Evolutionary conservation across 768 basidiomycete species (phyloP).

Genomic region (Postia placenta): DNA sequence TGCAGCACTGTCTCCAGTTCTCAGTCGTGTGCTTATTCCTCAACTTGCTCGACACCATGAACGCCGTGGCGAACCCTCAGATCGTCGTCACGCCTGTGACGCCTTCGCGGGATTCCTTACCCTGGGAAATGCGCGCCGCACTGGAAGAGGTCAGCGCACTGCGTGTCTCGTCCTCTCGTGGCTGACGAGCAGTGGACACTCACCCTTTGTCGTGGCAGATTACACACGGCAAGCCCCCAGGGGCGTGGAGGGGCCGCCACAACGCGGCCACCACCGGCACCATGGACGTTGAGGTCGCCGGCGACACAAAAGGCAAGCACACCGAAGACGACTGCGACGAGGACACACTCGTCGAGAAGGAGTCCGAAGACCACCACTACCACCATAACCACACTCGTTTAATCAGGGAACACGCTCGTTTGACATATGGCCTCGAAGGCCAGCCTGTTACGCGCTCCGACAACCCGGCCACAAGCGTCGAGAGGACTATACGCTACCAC

Average conservation of each 20-base stretch:
- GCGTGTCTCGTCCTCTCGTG: background rate
- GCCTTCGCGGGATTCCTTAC: conserved; percentile 11
- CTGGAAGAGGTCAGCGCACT: conserved; percentile 6
- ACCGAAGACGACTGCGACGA: background rate
- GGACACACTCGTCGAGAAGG: background rate
- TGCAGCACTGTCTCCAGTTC: background rate
- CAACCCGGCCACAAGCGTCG: too few species aligned
- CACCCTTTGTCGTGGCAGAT: background rate
- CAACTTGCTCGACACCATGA: background rate
- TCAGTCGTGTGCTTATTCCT: background rate
- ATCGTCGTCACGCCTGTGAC: conserved; percentile 12
- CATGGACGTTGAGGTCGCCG: too few species aligned
- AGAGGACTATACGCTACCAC: too few species aligned
- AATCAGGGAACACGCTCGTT: background rate
- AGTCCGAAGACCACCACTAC: background rate
- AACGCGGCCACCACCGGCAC: background rate
- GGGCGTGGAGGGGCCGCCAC: background rate
- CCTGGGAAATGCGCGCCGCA: conserved; percentile 9
- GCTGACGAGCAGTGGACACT: background rate
- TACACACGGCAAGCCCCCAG: background rate
- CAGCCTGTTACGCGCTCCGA: too few species aligned
- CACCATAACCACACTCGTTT: conserved; percentile 1
- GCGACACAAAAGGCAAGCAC: background rate
- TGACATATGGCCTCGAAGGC: background rate
- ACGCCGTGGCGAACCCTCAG: background rate